A percentile compares a stretch with the other conserved stretches of the same genome.
These are phyloP conservation scores for Colletotrichum eleusines DNA, from an alignment of 2,329 filamentous ascomycete species.

Conservation along the genomic window DNA sequence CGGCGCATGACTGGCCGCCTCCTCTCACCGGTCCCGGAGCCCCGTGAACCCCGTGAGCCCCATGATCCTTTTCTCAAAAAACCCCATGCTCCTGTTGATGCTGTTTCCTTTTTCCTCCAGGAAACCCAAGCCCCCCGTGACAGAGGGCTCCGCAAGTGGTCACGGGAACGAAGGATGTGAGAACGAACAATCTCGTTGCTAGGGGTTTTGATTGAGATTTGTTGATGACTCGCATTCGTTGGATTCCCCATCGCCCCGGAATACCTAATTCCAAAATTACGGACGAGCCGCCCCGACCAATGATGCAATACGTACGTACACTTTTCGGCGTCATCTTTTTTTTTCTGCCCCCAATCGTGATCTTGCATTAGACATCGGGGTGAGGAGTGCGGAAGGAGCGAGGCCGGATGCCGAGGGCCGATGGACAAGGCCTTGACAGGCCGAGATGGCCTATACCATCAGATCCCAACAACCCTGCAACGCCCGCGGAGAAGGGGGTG, in stretches of 20 bases:
- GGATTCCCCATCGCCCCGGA: slow-evolving; percentile 1
- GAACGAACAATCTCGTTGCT: background rate
- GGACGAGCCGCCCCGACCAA: slow-evolving; percentile 8
- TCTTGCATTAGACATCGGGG: background rate
- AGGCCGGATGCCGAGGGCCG: background rate
- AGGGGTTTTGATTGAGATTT: background rate
- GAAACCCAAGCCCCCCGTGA: slow-evolving; percentile 7
- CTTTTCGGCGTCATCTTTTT: background rate
- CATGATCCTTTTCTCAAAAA: slow-evolving; percentile 9
- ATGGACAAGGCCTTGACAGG: background rate
- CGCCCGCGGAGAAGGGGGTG: background rate
- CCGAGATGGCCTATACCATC: slow-evolving; percentile 5
- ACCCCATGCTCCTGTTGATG: background rate
- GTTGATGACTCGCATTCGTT: slow-evolving; percentile 15
- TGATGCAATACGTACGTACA: slow-evolving; percentile 27
- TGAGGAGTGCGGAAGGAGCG: background rate
- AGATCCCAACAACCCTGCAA: slow-evolving; percentile 16
- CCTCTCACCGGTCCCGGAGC: slow-evolving; percentile 39
- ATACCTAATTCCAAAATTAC: slow-evolving; percentile 7
- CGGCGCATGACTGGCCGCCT: slow-evolving; percentile 39
- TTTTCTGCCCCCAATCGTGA: background rate
- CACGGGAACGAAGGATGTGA: slow-evolving; percentile 28
- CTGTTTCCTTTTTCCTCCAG: background rate
- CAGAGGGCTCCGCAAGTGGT: slow-evolving; percentile 5
- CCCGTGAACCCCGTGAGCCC: slow-evolving; percentile 21